Evolutionary conservation across 495 filamentous ascomycete species (phyloP), one percentile per base, ranked within the genome.

Genomic region (Daldinia loculata): DNA sequence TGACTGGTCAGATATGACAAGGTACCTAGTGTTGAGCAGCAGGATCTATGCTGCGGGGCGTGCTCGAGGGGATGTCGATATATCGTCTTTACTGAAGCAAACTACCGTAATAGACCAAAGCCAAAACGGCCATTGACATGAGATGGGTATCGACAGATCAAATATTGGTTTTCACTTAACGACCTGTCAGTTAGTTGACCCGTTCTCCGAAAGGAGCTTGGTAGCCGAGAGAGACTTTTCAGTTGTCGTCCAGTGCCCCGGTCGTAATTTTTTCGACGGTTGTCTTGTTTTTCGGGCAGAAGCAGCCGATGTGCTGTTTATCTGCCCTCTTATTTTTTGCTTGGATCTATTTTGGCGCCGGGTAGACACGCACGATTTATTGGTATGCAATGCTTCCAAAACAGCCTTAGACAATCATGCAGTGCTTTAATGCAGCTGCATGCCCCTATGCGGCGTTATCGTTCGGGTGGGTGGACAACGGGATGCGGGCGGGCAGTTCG

Each of bases 361-460:
- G 70, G 56, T 73, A 73, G 66, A 66, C 56, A 69, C 65, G 66
- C 70, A 73, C 65, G 65, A 72, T 69, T 65, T 71, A 71, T 75
- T 73, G 62, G 64, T 64, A 70, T 67, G 72, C 66, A 74, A 75
- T 60, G 72, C 53, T 69, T 71, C 67, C 64, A 66, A 74, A 74
- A 75, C 63, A 67, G 51, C 66, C 70, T 66, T 72, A 73, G 70
- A 75, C 68, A 72, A 66, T 67, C 70, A 75, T 77, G 75, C 75
- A 69, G 75, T 77, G 70, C 75, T 72, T 66, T 50, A 62, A 65
- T 75, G 72, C 73, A 77, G 70, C 64, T 75, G 73, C 75, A 77
- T 70, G 67, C 73, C 64, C 64, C 66, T 75, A 67, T 71, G 72
- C 75, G 64, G 75, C 73, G 70, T 72, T 75, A 74, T 77, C 75